phyloP scores from a whole-genome alignment of 345 rosid genomes.

The Murraya koenigii region DNA sequence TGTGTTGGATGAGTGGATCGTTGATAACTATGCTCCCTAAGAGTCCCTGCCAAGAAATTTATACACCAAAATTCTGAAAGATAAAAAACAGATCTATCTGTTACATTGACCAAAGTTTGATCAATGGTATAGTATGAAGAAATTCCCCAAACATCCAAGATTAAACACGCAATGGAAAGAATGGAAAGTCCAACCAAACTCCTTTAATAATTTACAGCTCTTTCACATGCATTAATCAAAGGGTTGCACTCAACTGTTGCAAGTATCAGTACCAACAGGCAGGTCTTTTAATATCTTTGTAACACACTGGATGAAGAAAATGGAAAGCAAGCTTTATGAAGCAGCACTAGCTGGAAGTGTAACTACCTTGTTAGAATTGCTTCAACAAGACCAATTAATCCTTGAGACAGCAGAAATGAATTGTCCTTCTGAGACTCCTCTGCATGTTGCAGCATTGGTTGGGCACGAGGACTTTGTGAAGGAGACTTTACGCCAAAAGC shows the following conservation, averaged over 20 bases:
- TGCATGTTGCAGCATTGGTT: constrained; percentile 15
- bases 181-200: too few relatives aligned
- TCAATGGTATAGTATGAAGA: too few relatives aligned
- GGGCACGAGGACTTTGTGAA: constrained; percentile 12
- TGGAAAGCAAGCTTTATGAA: not conserved
- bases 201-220: too few relatives aligned
- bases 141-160: too few relatives aligned
- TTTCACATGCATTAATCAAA: too few relatives aligned
- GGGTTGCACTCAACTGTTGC: not conserved
- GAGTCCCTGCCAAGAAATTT: too few relatives aligned
- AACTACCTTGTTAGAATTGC: not conserved
- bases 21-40: too few relatives aligned
- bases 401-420: not conserved
- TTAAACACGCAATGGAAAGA: too few relatives aligned
- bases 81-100: too few relatives aligned
- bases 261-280: not conserved
- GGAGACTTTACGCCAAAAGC: not conserved
- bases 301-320: not conserved
- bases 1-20: too few relatives aligned
- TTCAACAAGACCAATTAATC: not conserved
- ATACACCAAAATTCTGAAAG: too few relatives aligned
- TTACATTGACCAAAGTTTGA: too few relatives aligned
- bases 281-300: not conserved
- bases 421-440: constrained; percentile 6
- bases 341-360: constrained; percentile 3